These are phyloP conservation scores for Cladosporium sp. DNA, from an alignment of 2,329 filamentous ascomycete species.

Conservation along the genomic window DNA sequence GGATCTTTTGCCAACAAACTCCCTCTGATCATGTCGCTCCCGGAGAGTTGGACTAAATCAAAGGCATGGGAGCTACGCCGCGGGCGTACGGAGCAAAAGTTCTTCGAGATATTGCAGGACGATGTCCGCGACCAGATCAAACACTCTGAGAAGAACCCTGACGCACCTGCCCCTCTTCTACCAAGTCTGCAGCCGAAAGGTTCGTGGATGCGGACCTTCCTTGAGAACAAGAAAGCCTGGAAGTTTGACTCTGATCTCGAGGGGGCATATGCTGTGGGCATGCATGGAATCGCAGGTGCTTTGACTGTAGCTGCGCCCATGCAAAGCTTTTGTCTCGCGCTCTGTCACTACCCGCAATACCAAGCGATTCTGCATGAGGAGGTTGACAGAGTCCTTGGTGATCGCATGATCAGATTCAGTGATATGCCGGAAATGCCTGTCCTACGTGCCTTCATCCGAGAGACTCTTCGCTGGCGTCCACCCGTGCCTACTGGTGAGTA, in stretches of 20 bases:
- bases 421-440: slow-evolving; percentile 55
- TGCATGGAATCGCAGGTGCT: slow-evolving; percentile 50
- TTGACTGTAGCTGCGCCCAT: slow-evolving; percentile 50
- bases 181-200: slow-evolving; percentile 30
- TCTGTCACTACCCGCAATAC: slow-evolving; percentile 47
- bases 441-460: slow-evolving; percentile 58
- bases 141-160: slow-evolving; percentile 5
- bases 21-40: slow-evolving; percentile 47
- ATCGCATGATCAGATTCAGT: slow-evolving; percentile 53
- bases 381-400: slow-evolving; percentile 57
- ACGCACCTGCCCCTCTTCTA: slow-evolving; percentile 26
- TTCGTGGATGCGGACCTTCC: slow-evolving; percentile 48
- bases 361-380: slow-evolving; percentile 52
- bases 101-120: slow-evolving; percentile 47
- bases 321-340: slow-evolving; percentile 50
- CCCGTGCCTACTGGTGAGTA: slow-evolving; percentile 45
- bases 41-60: slow-evolving; percentile 43
- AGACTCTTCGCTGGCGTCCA: slow-evolving; percentile 60
- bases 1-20: slow-evolving; percentile 49
- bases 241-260: slow-evolving; percentile 47
- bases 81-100: slow-evolving; percentile 44
- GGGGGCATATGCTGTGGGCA: slow-evolving; percentile 48
- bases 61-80: slow-evolving; percentile 49
- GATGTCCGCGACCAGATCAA: slow-evolving; percentile 34
- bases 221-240: slow-evolving; percentile 42